Evolutionary conservation across 1,284 basidiomycete species (phyloP).

Genomic region (Melampsora medusae): DNA sequence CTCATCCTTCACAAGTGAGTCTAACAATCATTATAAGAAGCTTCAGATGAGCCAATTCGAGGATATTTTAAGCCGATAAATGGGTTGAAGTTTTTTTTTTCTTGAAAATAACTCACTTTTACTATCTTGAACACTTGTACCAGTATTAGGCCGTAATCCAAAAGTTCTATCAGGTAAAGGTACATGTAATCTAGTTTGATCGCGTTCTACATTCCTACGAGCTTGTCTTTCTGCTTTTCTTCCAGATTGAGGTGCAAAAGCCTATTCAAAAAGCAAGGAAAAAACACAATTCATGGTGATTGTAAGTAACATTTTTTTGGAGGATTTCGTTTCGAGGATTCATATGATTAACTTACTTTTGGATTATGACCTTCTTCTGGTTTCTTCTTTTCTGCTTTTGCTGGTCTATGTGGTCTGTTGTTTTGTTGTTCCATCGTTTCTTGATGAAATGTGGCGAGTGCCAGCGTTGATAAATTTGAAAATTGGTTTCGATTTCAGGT

Average conservation of each 20-base stretch:
- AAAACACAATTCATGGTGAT: not conserved
- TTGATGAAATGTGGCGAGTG: no score
- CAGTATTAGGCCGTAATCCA: conserved; percentile 29
- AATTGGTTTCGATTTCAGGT: no score
- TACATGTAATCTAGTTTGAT: conserved; percentile 92
- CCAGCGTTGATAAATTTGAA: no score
- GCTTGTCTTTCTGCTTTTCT: conserved; percentile 82
- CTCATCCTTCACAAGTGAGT: conserved; percentile 61
- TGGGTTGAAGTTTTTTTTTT: not conserved
- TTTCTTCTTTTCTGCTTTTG: conserved; percentile 63
- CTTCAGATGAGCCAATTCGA: conserved; percentile 12
- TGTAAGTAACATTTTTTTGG: not conserved
- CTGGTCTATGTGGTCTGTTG: conserved; percentile 58
- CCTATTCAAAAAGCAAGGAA: conserved; percentile 53
- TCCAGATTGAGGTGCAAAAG: conserved; percentile 89
- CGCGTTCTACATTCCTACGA: conserved; percentile 83
- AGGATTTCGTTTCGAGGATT: not conserved
- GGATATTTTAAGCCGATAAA: conserved; percentile 44
- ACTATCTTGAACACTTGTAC: conserved; percentile 34
- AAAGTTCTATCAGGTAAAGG: conserved; percentile 92
- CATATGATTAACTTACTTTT: conserved; percentile 64
- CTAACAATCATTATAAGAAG: not conserved
- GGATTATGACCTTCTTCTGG: conserved; percentile 73
- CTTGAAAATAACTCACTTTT: conserved; percentile 28
- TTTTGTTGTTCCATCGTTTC: conserved; percentile 45